Evolutionary conservation across 352 stramenopile genomes (phyloP).

Genomic region (Phytophthora rubi): DNA sequence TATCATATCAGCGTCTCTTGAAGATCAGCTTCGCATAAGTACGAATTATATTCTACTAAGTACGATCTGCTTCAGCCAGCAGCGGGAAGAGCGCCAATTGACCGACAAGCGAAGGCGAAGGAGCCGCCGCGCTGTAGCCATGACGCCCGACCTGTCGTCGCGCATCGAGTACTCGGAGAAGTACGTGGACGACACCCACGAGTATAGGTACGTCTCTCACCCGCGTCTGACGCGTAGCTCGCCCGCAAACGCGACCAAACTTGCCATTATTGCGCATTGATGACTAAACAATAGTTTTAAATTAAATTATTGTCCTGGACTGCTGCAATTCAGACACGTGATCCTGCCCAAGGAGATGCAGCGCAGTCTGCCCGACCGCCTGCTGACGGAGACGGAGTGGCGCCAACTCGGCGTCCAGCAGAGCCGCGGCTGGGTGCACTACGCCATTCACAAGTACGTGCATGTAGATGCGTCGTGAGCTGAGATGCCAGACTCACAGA

Average conservation of each 20-base stretch:
- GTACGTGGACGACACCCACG: conserved; percentile 94
- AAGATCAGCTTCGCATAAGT: not conserved
- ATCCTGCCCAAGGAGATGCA: conserved; percentile 99
- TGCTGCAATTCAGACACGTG: conserved; percentile 75
- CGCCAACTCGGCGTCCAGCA: conserved; percentile 97
- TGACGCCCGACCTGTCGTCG: conserved; percentile 88
- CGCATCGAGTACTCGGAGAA: conserved; percentile 97
- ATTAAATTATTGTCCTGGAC: not conserved
- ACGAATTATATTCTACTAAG: not conserved
- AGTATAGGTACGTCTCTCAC: conserved; percentile 81
- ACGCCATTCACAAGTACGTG: conserved; percentile 97
- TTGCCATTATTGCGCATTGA: not conserved
- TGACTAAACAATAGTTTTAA: too few relatives aligned
- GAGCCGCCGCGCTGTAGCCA: conserved; percentile 23
- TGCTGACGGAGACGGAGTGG: conserved; percentile 98
- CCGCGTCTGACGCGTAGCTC: not conserved
- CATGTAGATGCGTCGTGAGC: not conserved
- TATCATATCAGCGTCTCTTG: not conserved
- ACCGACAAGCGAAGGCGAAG: conserved; percentile 6
- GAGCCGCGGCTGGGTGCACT: conserved; percentile 98
- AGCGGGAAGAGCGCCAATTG: conserved; percentile 13
- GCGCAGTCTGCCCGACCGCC: conserved; percentile 94
- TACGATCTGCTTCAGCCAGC: not conserved
- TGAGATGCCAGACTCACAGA: not conserved
- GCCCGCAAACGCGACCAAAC: not conserved